phyloP scores from a whole-genome alignment of 2,329 filamentous ascomycete genomes.

The Pseudocercospora fuligena region DNA sequence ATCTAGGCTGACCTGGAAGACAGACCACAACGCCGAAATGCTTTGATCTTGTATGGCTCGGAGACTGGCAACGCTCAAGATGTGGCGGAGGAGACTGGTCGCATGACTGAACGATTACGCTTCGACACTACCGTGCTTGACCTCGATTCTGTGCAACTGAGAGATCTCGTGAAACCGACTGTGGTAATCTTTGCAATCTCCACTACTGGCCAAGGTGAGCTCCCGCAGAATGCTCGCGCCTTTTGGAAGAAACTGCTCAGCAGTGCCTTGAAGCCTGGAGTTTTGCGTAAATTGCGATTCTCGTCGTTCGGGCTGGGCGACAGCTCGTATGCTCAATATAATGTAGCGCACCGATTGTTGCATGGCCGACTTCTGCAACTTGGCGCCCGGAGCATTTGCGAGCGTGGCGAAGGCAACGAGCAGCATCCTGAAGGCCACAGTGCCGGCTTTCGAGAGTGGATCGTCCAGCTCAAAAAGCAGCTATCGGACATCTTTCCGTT shows the following conservation, averaged over 20 bases:
- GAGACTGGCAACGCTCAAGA: slow-evolving; percentile 96
- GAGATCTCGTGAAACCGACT: slow-evolving; percentile 50
- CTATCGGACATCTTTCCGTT: slow-evolving; percentile 72
- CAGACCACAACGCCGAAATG: slow-evolving; percentile 46
- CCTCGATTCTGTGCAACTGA: slow-evolving; percentile 73
- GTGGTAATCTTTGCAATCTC: slow-evolving; percentile 82
- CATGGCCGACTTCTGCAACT: slow-evolving; percentile 83
- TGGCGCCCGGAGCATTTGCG: slow-evolving; percentile 76
- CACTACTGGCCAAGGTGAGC: slow-evolving; percentile 92
- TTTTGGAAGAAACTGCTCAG: slow-evolving; percentile 88
- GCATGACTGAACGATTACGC: slow-evolving; percentile 74
- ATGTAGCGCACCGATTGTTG: slow-evolving; percentile 89
- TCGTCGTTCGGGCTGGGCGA: slow-evolving; percentile 91
- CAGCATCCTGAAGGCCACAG: slow-evolving; percentile 86
- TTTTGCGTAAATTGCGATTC: slow-evolving; percentile 71
- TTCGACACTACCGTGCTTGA: slow-evolving; percentile 78
- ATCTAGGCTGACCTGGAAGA: background rate
- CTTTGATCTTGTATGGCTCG: slow-evolving; percentile 85
- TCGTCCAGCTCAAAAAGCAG: slow-evolving; percentile 65
- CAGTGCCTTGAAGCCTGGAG: slow-evolving; percentile 74
- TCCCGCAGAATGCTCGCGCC: slow-evolving; percentile 77
- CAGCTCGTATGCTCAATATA: slow-evolving; percentile 91
- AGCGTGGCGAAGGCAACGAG: slow-evolving; percentile 86
- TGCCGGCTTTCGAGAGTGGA: slow-evolving; percentile 43
- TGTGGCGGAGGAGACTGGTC: slow-evolving; percentile 81